Evolutionary conservation across 352 stramenopile genomes (phyloP).

Genomic region (Globisporangium orthogonon): DNA sequence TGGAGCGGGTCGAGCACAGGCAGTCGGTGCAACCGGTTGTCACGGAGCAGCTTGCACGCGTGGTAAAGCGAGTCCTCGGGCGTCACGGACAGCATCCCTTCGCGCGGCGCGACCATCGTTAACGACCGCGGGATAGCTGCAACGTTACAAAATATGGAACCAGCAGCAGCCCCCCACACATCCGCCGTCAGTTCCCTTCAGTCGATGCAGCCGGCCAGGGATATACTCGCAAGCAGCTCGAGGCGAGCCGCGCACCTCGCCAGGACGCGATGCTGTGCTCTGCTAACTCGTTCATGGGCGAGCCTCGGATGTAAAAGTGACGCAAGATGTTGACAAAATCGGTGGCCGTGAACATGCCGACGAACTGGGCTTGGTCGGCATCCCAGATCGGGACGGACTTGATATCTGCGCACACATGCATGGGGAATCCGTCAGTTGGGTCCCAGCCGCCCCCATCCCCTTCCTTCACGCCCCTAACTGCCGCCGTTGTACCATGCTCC

Average conservation of each 20-base stretch:
- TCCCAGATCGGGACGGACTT: constrained; percentile 97
- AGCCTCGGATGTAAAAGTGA: constrained; percentile 90
- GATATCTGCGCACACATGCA: constrained; percentile 79
- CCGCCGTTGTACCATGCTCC: constrained; percentile 89
- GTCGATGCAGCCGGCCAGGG: no score
- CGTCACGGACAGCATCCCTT: constrained; percentile 78
- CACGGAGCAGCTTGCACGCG: constrained; percentile 84
- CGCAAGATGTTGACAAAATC: constrained; percentile 98
- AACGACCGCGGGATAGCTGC: constrained; percentile 82
- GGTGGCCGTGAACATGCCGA: constrained; percentile 96
- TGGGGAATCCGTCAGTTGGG: not conserved
- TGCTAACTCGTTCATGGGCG: constrained; percentile 84
- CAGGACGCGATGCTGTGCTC: constrained; percentile 85
- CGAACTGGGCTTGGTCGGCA: constrained; percentile 91
- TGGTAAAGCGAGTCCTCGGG: constrained; percentile 89
- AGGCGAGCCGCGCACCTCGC: constrained; percentile 35
- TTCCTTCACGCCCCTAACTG: not conserved
- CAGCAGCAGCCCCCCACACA: no score
- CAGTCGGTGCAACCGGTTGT: constrained; percentile 89
- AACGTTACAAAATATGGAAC: not conserved
- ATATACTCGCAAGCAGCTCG: no score
- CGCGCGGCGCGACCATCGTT: constrained; percentile 54
- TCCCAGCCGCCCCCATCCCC: not conserved
- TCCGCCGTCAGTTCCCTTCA: not conserved
- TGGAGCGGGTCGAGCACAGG: constrained; percentile 92